Evolutionary conservation across 116 monocot genomes (phyloP).

Genomic region (Cymodocea nodosa): DNA sequence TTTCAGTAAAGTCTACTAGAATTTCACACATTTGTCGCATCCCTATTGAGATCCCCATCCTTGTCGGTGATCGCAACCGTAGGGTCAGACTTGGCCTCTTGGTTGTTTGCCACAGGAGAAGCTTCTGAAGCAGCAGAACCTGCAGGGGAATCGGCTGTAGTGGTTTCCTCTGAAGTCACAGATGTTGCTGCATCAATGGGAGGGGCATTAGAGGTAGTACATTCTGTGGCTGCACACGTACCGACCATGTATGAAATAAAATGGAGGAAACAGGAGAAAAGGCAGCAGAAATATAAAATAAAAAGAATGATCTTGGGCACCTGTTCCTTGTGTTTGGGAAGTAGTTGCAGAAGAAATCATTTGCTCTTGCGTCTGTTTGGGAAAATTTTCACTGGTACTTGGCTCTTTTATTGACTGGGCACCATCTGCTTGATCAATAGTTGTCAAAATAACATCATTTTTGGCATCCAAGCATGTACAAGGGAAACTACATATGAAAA

Average conservation of each 20-base stretch:
- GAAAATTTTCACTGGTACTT: slow-evolving; percentile 48
- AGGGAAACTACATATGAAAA: no score
- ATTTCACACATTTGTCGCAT: not conserved
- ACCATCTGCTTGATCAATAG: slow-evolving; percentile 1
- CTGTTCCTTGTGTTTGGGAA: slow-evolving; percentile 12
- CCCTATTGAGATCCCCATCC: not conserved
- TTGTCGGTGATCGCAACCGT: no score
- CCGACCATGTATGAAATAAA: not conserved
- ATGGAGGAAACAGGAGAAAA: not conserved
- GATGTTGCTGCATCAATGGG: not conserved
- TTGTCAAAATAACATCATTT: no score
- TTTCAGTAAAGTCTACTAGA: no score
- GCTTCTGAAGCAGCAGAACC: not conserved
- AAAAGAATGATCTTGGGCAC: slow-evolving; percentile 10
- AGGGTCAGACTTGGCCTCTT: not conserved
- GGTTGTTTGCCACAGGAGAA: not conserved
- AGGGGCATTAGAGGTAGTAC: not conserved
- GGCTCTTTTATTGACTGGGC: slow-evolving; percentile 8
- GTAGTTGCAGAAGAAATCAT: slow-evolving; percentile 19
- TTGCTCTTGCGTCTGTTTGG: slow-evolving; percentile 51
- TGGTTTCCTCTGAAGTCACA: not conserved
- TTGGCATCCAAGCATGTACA: no score
- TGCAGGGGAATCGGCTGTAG: not conserved
- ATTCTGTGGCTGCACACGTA: not conserved
- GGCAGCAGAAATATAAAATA: not conserved